Base-by-base conservation (phyloP, 208 protist genomes). In the Crithidia expoeki region DNA sequence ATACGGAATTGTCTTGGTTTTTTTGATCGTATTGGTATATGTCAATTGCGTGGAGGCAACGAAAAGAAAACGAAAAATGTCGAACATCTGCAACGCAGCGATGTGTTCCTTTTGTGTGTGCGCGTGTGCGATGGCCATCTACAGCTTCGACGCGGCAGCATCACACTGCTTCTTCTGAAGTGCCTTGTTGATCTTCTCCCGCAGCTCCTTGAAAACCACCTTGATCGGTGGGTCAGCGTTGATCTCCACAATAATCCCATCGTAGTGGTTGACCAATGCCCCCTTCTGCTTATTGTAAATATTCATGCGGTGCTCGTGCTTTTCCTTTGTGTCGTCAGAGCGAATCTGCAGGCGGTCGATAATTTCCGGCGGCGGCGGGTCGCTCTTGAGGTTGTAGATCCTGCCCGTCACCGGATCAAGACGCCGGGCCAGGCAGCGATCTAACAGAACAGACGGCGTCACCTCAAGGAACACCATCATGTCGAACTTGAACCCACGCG, bases 311-410 rank as follows among this genome's bases (percentile, higher is more conserved):
- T 60, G 80, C 46, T 85, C 32, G 44, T 93, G 86, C 71, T 93
- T 92, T 58, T 92, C 89, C 38, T 68, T 71, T 19, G 86, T 94
- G 77, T 94, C 89, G 64, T 94, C 89, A 12, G 86, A 89, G 52
- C 89, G 89, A 53, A 93, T 94, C 27, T 85, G 73, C 30, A 94
- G 81, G 11, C 89, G 89, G 34, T 82, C 79, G 32, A 88, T 62
- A 40, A 94, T 78, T 14, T 90, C 78, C 63, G 68, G 52, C 68
- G 89, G 86, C 57, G 89, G 86, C 21, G 89, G 89, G 50, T 91
- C 81, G 40, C 74, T 88, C 58, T 83, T 81, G 27, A 94, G 73
- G 76, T 92, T 91, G 72, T 94, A 94, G 56, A 93, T 86, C 16
- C 76, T 70, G 0, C 85, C 85, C 2, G 89, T 93, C 30, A 93